Percentiles rank a stretch among this genome's conserved stretches.
These are phyloP conservation scores for Jackrogersella multiformis DNA, from an alignment of 495 filamentous ascomycete species.

Conservation along the genomic window DNA sequence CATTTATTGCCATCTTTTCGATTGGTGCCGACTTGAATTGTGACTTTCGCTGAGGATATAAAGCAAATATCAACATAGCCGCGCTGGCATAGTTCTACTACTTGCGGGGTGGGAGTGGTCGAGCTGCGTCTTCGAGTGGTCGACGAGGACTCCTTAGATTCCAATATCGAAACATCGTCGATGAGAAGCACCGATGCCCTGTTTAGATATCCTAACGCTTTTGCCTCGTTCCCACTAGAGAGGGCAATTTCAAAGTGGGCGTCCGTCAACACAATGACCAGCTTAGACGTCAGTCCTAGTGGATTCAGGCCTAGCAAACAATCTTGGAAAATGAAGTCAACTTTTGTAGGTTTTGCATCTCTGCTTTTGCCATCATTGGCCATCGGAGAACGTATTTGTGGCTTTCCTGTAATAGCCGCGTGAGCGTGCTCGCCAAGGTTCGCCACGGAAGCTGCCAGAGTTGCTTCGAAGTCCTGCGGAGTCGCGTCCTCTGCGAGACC, in stretches of 20 bases:
- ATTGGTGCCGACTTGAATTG: slow-evolving; percentile 62
- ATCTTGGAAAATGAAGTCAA: slow-evolving; percentile 80
- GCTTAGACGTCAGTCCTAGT: slow-evolving; percentile 74
- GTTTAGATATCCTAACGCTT: slow-evolving; percentile 71
- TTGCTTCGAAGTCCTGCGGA: slow-evolving; percentile 76
- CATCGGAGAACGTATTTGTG: slow-evolving; percentile 16
- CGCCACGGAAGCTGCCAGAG: slow-evolving; percentile 80
- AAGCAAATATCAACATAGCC: slow-evolving; percentile 88
- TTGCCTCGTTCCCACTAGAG: slow-evolving; percentile 67
- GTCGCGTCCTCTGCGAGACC: slow-evolving; percentile 71
- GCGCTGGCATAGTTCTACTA: slow-evolving; percentile 68
- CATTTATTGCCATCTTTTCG: slow-evolving; percentile 66
- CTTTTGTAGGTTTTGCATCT: slow-evolving; percentile 59
- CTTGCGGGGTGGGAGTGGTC: slow-evolving; percentile 65
- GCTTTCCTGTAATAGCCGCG: slow-evolving; percentile 51
- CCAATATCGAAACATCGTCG: slow-evolving; percentile 72
- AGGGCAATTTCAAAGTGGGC: slow-evolving; percentile 70
- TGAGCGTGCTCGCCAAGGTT: slow-evolving; percentile 73
- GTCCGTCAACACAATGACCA: slow-evolving; percentile 79
- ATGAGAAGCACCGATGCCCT: slow-evolving; percentile 85
- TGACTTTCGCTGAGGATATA: slow-evolving; percentile 79
- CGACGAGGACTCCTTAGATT: slow-evolving; percentile 54
- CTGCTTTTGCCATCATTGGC: slow-evolving; percentile 40
- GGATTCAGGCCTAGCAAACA: slow-evolving; percentile 89
- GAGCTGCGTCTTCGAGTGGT: slow-evolving; percentile 55